phyloP scores from a whole-genome alignment of 23 red algal species.

The Chondrus crispus region DNA sequence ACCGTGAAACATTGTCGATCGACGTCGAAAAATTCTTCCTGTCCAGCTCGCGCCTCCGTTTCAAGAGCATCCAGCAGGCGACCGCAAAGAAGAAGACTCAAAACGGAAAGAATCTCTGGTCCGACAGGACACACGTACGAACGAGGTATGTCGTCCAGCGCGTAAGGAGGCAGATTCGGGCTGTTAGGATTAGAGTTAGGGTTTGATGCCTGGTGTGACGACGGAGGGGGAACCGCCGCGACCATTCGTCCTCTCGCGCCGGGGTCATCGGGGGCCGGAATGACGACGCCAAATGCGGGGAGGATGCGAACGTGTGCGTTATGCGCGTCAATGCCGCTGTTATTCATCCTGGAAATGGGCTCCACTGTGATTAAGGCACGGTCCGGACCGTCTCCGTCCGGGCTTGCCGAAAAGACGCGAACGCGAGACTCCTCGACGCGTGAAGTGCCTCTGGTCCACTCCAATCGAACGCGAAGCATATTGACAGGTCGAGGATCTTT shows the following conservation, averaged over 20 bases:
- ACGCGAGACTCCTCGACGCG: conserved; percentile 46
- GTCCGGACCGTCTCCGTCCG: conserved; percentile 65
- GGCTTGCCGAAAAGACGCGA: conserved; percentile 39
- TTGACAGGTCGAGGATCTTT: conserved; percentile 39
- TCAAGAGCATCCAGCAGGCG: conserved; percentile 69
- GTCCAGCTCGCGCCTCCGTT: conserved; percentile 38
- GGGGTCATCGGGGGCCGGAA: conserved; percentile 62
- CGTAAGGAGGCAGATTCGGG: neutral
- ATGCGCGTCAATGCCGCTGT: conserved; percentile 15
- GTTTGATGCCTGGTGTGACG: neutral
- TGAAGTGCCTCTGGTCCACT: conserved; percentile 60
- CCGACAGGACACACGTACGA: conserved; percentile 60
- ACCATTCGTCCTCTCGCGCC: conserved; percentile 28
- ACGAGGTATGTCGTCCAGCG: conserved; percentile 68
- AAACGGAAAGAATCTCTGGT: conserved; percentile 53
- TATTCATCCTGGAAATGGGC: conserved; percentile 46
- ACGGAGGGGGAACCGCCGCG: conserved; percentile 6
- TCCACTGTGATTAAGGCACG: conserved; percentile 57
- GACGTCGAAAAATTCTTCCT: conserved; percentile 56
- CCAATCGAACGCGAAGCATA: conserved; percentile 42
- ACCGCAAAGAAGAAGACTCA: conserved; percentile 56
- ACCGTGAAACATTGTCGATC: conserved; percentile 75
- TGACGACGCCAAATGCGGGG: conserved; percentile 70
- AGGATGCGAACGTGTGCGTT: conserved; percentile 55
- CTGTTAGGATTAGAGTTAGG: too few relatives aligned